phyloP scores from a whole-genome alignment of 225 moss, liverwort and hornwort species.

The Physcomitrellopsis africana region DNA sequence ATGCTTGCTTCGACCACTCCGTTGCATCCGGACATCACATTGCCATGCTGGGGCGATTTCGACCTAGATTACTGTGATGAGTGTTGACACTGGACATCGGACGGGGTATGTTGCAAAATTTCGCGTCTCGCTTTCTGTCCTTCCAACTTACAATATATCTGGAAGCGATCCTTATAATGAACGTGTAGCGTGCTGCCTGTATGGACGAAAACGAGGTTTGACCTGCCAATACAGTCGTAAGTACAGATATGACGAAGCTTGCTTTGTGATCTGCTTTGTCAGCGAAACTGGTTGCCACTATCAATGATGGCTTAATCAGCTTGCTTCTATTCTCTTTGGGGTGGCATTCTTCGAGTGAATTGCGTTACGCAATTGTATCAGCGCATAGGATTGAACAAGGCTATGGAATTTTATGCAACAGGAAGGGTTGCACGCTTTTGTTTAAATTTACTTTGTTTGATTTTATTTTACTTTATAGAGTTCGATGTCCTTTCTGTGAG shows the following conservation, averaged over 20 bases:
- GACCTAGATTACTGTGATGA: slow-evolving; percentile 6
- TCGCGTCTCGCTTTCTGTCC: neutral
- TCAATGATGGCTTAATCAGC: neutral
- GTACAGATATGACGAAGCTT: neutral
- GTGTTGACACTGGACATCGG: slow-evolving; percentile 6
- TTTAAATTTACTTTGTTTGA: neutral
- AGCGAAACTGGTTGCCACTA: neutral
- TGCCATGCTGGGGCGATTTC: neutral
- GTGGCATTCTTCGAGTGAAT: neutral
- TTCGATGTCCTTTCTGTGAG: slow-evolving; percentile 19
- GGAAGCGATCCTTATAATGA: neutral
- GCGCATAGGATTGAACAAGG: neutral
- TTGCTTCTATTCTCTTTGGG: neutral
- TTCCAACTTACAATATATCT: slow-evolving; percentile 14
- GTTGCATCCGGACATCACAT: neutral
- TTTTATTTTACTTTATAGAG: neutral
- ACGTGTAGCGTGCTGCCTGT: neutral
- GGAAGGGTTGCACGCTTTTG: slow-evolving; percentile 20
- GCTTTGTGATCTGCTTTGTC: neutral
- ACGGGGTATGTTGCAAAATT: neutral
- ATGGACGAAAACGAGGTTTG: neutral
- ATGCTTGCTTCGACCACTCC: slow-evolving; percentile 3
- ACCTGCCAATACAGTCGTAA: neutral
- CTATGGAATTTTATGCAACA: slow-evolving; percentile 10
- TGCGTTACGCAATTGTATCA: neutral